These are phyloP conservation scores for Iberis amara DNA, from an alignment of 441 rosid genomes.

Conservation along the genomic window DNA sequence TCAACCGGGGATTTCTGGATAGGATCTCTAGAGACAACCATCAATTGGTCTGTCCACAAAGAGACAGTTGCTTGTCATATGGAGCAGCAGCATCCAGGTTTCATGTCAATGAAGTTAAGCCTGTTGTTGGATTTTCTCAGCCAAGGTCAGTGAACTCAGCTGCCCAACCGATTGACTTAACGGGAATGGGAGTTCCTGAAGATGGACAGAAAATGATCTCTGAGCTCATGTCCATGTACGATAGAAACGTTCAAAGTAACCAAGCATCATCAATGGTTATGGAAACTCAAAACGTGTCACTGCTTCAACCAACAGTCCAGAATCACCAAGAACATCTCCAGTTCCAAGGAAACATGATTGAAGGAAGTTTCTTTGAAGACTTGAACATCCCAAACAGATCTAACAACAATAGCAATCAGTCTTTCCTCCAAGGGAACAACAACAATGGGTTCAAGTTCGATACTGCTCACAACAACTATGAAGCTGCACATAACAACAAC, in stretches of 20 bases:
- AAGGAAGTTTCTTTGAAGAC: conserved; percentile 46
- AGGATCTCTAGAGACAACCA: conserved; percentile 77
- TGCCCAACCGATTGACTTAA: conserved; percentile 44
- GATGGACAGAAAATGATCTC: conserved; percentile 76
- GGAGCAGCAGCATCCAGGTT: conserved; percentile 49
- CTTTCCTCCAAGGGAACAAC: conserved; percentile 37
- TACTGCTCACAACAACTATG: conserved; percentile 22
- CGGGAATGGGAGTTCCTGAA: conserved; percentile 68
- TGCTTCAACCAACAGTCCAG: conserved; percentile 42
- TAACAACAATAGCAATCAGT: conserved; percentile 35
- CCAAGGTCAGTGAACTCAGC: conserved; percentile 37
- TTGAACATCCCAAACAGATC: conserved; percentile 38
- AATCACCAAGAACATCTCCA: conserved; percentile 48
- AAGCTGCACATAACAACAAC: conserved; percentile 25
- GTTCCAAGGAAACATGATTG: conserved; percentile 40
- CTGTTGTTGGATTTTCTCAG: conserved; percentile 43
- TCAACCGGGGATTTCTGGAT: conserved; percentile 54
- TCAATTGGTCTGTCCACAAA: conserved; percentile 55
- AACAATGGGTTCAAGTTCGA: conserved; percentile 2
- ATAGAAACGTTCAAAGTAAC: conserved; percentile 45
- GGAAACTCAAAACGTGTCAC: conserved; percentile 34
- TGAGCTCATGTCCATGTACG: conserved; percentile 72
- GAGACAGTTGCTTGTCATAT: conserved; percentile 32
- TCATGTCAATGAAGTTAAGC: conserved; percentile 57
- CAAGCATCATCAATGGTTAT: conserved; percentile 31